Evolutionary conservation across 352 stramenopile species (phyloP).

Genomic region (Pythium monospermum): DNA sequence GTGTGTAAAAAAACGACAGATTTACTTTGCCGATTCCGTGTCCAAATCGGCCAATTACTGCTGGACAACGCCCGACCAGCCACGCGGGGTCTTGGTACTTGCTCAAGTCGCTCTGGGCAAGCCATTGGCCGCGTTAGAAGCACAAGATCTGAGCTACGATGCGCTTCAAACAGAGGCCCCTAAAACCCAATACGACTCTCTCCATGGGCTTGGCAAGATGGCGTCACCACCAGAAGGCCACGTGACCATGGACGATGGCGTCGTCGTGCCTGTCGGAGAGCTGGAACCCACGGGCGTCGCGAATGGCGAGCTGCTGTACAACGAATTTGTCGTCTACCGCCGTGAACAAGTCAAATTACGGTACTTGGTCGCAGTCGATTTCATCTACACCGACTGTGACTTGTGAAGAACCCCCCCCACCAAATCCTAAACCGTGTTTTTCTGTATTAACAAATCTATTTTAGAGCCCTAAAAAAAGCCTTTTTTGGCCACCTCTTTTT

Average conservation of each 20-base stretch:
- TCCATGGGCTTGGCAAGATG: slow-evolving; percentile 53
- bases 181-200: slow-evolving; percentile 45
- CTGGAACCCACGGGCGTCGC: slow-evolving; percentile 41
- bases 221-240: slow-evolving; percentile 35
- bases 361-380: slow-evolving; percentile 54
- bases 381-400: slow-evolving; percentile 32
- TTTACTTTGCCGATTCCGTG: slow-evolving; percentile 84
- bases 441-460: slow-evolving; percentile 22
- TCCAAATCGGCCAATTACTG: slow-evolving; percentile 85
- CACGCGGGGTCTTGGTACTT: slow-evolving; percentile 56
- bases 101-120: slow-evolving; percentile 60
- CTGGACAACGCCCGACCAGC: slow-evolving; percentile 55
- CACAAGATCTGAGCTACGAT: slow-evolving; percentile 50
- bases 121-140: slow-evolving; percentile 38
- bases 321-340: slow-evolving; percentile 74
- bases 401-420: slow-evolving; percentile 3
- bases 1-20: slow-evolving; percentile 26
- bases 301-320: slow-evolving; percentile 57
- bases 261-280: slow-evolving; percentile 51
- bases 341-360: slow-evolving; percentile 60
- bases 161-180: slow-evolving; percentile 26
- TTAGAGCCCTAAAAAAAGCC: slow-evolving; percentile 1
- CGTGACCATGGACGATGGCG: slow-evolving; percentile 41
- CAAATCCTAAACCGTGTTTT: neutral
- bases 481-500: neutral